phyloP scores from a whole-genome alignment of 2,329 filamentous ascomycete genomes.

The Botrytis fabae region DNA sequence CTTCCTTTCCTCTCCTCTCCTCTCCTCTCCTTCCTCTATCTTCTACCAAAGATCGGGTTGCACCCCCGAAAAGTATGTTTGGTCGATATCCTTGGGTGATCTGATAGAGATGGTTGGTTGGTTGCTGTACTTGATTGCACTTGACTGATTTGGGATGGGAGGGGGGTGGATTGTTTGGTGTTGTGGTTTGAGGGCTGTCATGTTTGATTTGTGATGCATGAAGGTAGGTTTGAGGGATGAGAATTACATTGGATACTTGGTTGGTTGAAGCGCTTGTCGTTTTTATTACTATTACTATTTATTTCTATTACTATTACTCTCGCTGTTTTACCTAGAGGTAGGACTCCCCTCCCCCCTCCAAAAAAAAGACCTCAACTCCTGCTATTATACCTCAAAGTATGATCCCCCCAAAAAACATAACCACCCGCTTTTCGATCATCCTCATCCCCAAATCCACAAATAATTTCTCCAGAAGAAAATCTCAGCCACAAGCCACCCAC shows the following conservation, averaged over 20 bases:
- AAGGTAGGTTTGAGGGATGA: not conserved
- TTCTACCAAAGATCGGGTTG: not conserved
- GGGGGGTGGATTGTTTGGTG: too few species aligned
- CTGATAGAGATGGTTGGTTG: not conserved
- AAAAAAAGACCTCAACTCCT: too few species aligned
- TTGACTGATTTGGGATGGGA: not conserved
- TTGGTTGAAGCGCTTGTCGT: not conserved
- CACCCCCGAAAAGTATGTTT: not conserved
- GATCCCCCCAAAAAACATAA: not conserved
- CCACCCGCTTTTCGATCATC: too few species aligned
- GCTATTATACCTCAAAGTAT: not conserved
- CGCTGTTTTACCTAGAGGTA: not conserved
- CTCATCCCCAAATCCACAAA: not conserved
- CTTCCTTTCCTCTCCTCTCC: not conserved
- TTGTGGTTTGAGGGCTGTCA: too few species aligned
- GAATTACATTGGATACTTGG: not conserved
- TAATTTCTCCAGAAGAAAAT: not conserved
- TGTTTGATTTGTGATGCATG: too few species aligned
- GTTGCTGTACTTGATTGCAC: not conserved
- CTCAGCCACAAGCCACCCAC: too few species aligned
- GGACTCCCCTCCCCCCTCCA: too few species aligned
- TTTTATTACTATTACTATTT: not conserved
- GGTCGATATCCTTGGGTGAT: not conserved
- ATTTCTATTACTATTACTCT: not conserved
- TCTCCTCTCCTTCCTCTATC: not conserved